A percentile compares a stretch with the other conserved stretches of the same genome.
Evolutionary conservation across 164 flowering plant genomes (phyloP).

Genomic region (Hamamelis virginiana): DNA sequence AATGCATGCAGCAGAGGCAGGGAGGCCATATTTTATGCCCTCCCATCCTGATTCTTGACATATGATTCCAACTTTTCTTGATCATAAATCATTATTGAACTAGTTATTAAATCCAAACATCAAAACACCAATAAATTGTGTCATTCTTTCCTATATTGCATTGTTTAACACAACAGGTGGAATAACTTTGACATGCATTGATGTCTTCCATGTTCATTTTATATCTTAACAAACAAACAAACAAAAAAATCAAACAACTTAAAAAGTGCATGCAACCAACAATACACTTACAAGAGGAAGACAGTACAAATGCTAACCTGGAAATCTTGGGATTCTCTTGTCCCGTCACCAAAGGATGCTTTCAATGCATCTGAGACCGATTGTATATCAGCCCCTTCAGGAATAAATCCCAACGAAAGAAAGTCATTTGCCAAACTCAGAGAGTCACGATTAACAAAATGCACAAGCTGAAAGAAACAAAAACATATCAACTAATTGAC

Average conservation of each 20-base stretch:
- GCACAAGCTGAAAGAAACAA: conserved; percentile 82
- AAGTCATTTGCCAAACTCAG: conserved; percentile 93
- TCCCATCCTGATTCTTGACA: not conserved
- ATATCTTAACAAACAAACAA: not conserved
- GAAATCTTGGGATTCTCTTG: conserved; percentile 73
- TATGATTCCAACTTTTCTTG: not conserved
- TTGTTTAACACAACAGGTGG: not conserved
- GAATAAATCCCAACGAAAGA: conserved; percentile 93
- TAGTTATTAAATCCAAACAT: not conserved
- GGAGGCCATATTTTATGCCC: not conserved
- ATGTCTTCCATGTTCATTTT: conserved; percentile 1
- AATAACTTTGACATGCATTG: not conserved
- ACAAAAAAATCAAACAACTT: not conserved
- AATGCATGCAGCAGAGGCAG: not conserved
- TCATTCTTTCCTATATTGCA: not conserved
- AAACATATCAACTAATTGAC: conserved; percentile 15
- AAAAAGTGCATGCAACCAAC: not conserved
- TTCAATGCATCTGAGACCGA: conserved; percentile 71
- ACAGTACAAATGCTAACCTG: conserved; percentile 49
- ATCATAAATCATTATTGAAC: not conserved
- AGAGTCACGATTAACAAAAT: conserved; percentile 94
- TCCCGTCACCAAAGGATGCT: conserved; percentile 71
- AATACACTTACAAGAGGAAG: not conserved
- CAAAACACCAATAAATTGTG: not conserved
- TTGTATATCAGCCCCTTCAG: conserved; percentile 74